phyloP scores from a whole-genome alignment of 177 flowering plant genomes.

The Vitis hybrid region DNA sequence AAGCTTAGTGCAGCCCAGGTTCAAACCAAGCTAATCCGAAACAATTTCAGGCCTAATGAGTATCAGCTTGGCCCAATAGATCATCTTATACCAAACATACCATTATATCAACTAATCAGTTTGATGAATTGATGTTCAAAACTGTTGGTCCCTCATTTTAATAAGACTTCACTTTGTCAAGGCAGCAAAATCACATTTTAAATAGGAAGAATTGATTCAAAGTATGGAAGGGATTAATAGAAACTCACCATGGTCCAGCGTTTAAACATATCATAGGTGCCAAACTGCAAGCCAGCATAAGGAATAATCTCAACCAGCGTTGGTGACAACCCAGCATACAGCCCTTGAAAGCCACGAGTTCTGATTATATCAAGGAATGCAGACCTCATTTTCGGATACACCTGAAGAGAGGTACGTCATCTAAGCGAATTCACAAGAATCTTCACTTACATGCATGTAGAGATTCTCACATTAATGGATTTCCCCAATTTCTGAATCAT shows the following conservation, averaged over 20 bases:
- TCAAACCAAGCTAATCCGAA: no score
- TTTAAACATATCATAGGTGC: conserved; percentile 92
- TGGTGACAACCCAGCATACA: conserved; percentile 92
- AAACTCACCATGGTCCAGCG: conserved; percentile 81
- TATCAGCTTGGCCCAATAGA: no score
- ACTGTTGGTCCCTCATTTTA: no score
- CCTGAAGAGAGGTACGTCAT: conserved; percentile 37
- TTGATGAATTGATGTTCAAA: no score
- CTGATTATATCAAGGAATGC: conserved; percentile 69
- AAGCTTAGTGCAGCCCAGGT: no score
- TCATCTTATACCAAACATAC: no score
- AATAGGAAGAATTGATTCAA: background rate
- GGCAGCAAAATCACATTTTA: background rate
- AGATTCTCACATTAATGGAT: background rate
- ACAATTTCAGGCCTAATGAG: no score
- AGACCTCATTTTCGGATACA: conserved; percentile 85
- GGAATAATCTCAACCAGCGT: conserved; percentile 94
- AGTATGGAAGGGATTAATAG: background rate
- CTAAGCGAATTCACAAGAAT: background rate
- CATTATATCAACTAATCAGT: no score
- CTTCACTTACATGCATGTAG: background rate
- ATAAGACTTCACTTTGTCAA: no score
- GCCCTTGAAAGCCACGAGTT: conserved; percentile 74
- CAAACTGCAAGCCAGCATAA: conserved; percentile 96
- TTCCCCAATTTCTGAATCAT: no score